Percentiles rank a stretch among this genome's conserved stretches.
Evolutionary conservation across 257 asterid species (phyloP).

Genomic region (Petrea volubilis): DNA sequence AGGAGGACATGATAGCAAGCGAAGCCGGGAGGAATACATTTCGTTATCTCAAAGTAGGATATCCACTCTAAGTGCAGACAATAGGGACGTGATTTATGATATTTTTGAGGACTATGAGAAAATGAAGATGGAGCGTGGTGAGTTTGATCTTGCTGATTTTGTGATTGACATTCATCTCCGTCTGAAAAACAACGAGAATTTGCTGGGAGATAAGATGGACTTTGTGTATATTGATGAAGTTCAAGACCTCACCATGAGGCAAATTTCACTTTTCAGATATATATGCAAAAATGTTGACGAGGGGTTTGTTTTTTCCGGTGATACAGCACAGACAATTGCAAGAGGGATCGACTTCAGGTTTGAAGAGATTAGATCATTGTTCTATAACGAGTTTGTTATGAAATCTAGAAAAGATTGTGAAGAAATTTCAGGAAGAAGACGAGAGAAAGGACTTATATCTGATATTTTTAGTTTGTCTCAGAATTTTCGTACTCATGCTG

Average conservation of each 20-base stretch:
- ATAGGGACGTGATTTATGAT: slow-evolving; percentile 43
- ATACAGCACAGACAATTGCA: slow-evolving; percentile 73
- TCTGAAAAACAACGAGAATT: slow-evolving; percentile 29
- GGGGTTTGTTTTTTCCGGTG: slow-evolving; percentile 68
- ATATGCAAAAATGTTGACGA: slow-evolving; percentile 60
- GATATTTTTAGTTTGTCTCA: slow-evolving; percentile 47
- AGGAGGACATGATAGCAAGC: slow-evolving; percentile 50
- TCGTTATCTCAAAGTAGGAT: slow-evolving; percentile 42
- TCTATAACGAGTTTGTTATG: slow-evolving; percentile 53
- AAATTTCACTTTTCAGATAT: slow-evolving; percentile 54
- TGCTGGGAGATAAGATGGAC: slow-evolving; percentile 63
- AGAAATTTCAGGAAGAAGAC: slow-evolving; percentile 28
- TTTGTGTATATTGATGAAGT: slow-evolving; percentile 77
- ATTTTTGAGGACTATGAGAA: slow-evolving; percentile 64
- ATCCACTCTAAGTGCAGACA: slow-evolving; percentile 42
- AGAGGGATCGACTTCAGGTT: slow-evolving; percentile 68
- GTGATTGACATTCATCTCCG: slow-evolving; percentile 59
- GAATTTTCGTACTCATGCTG: slow-evolving; percentile 71
- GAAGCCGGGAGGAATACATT: slow-evolving; percentile 38
- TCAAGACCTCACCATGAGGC: slow-evolving; percentile 67
- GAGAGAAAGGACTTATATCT: slow-evolving; percentile 49
- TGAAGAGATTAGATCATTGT: slow-evolving; percentile 62
- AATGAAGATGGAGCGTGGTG: slow-evolving; percentile 50
- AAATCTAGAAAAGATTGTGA: slow-evolving; percentile 22
- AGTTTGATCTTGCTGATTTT: slow-evolving; percentile 70